phyloP scores from a whole-genome alignment of 208 protist species.

The Crithidia sp. region DNA sequence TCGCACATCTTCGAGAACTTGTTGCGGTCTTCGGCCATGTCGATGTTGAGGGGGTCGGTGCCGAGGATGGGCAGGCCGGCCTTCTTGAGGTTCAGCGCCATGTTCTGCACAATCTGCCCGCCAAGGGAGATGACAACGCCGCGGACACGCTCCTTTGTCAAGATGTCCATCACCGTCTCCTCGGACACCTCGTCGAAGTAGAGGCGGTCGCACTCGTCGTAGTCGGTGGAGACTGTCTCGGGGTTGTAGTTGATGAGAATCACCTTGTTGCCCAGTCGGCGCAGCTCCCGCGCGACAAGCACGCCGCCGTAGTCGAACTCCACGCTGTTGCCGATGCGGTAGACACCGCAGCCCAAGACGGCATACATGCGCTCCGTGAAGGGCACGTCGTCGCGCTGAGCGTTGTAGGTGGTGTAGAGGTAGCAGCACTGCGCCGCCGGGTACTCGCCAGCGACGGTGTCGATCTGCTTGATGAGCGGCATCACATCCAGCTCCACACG shows the following conservation, averaged over 20 bases:
- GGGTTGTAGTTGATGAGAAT: constrained; percentile 99
- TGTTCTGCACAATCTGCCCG: constrained; percentile 98
- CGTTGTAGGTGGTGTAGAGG: constrained; percentile 97
- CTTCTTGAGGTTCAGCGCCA: constrained; percentile 94
- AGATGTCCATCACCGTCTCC: constrained; percentile 97
- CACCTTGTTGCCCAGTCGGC: constrained; percentile 92
- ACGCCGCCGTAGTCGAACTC: constrained; percentile 99
- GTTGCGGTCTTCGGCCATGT: constrained; percentile 97
- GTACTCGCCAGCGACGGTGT: constrained; percentile 98
- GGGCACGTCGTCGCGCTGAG: constrained; percentile 83
- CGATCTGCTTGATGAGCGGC: constrained; percentile 97
- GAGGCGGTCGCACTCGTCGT: constrained; percentile 97
- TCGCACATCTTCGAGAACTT: constrained; percentile 96
- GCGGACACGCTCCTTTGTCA: constrained; percentile 90
- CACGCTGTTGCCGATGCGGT: constrained; percentile 97
- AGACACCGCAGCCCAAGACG: constrained; percentile 97
- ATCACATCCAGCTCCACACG: constrained; percentile 81
- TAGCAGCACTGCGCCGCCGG: constrained; percentile 95
- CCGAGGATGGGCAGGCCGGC: constrained; percentile 94
- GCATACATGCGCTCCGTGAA: constrained; percentile 87
- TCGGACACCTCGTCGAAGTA: constrained; percentile 99
- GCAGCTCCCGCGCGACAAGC: constrained; percentile 93
- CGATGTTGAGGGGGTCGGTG: constrained; percentile 96
- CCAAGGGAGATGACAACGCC: constrained; percentile 97
- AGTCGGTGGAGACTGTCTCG: constrained; percentile 98